Percentiles rank a stretch among this genome's conserved stretches.
Evolutionary conservation across 371 early-diverging fungal species (phyloP).

Genomic region (Polyrhizophydium stewartii): DNA sequence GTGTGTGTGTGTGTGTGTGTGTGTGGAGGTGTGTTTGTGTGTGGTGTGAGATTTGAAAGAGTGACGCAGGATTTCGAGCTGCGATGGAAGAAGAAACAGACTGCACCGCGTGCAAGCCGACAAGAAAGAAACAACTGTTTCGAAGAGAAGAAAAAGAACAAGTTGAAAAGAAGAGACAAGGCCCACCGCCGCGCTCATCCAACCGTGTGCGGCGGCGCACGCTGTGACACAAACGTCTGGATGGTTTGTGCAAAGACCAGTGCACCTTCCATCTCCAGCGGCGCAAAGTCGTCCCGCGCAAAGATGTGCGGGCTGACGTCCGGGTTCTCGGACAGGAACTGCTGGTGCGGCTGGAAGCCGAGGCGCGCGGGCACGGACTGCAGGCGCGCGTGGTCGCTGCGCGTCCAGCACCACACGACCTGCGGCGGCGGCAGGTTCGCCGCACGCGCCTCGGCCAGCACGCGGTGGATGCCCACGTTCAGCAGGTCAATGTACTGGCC

Average conservation of each 20-base stretch:
- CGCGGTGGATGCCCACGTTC: slow-evolving; percentile 19
- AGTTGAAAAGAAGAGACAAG: slow-evolving; percentile 1
- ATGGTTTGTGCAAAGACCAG: background rate
- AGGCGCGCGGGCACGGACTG: slow-evolving; percentile 23
- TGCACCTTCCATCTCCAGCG: slow-evolving; percentile 21
- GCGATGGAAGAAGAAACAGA: no score
- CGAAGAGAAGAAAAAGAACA: no score
- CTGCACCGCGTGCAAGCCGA: no score
- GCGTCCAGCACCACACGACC: slow-evolving; percentile 37
- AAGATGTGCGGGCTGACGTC: slow-evolving; percentile 18
- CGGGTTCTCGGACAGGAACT: slow-evolving; percentile 22
- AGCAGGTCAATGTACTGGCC: slow-evolving; percentile 32
- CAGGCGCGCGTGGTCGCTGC: slow-evolving; percentile 20
- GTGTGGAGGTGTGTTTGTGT: no score
- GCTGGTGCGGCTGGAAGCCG: slow-evolving; percentile 22
- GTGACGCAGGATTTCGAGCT: no score
- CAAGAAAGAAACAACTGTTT: no score
- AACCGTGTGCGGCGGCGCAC: no score
- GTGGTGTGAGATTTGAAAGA: no score
- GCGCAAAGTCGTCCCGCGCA: slow-evolving; percentile 18
- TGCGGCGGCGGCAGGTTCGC: slow-evolving; percentile 13
- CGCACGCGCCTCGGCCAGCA: slow-evolving; percentile 20
- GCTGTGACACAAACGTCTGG: background rate
- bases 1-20: no score
- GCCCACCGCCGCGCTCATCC: background rate